These are phyloP conservation scores for Pythium scleroteichum DNA, from an alignment of 352 stramenopile genomes.

Conservation along the genomic window DNA sequence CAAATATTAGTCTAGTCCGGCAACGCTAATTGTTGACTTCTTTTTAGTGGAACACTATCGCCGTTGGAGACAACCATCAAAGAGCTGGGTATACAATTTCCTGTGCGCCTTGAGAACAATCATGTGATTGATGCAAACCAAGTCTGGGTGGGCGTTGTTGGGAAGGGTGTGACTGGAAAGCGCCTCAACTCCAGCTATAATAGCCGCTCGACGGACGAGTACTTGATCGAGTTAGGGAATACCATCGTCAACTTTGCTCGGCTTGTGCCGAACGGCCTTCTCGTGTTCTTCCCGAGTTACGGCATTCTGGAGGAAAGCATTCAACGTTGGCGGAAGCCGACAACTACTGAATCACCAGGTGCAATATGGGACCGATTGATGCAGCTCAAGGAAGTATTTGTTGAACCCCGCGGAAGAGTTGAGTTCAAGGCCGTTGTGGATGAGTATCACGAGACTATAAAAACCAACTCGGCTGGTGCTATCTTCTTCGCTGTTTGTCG, in stretches of 20 bases:
- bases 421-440: constrained; percentile 84
- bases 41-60: constrained; percentile 94
- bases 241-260: constrained; percentile 94
- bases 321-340: constrained; percentile 62
- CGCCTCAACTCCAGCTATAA: constrained; percentile 95
- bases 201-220: constrained; percentile 90
- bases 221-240: constrained; percentile 96
- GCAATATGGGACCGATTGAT: constrained; percentile 81
- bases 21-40: neutral
- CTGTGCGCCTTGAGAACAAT: constrained; percentile 95
- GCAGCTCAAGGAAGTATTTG: constrained; percentile 78
- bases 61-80: constrained; percentile 95
- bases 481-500: constrained; percentile 98
- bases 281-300: constrained; percentile 99
- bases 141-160: constrained; percentile 91
- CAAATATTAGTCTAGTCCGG: too few relatives aligned
- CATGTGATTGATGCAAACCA: constrained; percentile 95
- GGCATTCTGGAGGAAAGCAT: constrained; percentile 92
- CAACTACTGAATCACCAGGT: constrained; percentile 37
- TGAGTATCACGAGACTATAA: constrained; percentile 80
- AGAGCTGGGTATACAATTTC: constrained; percentile 97
- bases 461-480: constrained; percentile 79
- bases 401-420: constrained; percentile 65
- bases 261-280: constrained; percentile 95
- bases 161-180: constrained; percentile 93